phyloP scores from a whole-genome alignment of 129 eudicot genomes.

The Tanacetum coccineum region DNA sequence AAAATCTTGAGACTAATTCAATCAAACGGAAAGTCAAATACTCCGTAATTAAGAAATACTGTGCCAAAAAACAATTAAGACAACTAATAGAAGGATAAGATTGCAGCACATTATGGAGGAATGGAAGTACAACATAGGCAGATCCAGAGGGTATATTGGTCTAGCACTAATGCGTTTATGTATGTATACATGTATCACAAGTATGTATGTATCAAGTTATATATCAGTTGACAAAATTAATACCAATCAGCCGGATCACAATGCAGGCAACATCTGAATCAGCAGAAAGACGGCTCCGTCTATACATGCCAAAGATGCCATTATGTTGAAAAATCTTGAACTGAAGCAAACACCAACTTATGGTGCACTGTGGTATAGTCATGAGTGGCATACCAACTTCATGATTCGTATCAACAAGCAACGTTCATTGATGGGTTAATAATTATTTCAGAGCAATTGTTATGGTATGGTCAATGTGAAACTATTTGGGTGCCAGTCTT shows the following conservation, averaged over 20 bases:
- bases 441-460: conserved; percentile 11
- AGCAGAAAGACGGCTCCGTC: neutral
- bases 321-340: conserved; percentile 19
- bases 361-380: conserved; percentile 17
- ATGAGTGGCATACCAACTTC: conserved; percentile 11
- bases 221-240: neutral
- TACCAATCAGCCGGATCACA: conserved; percentile 9
- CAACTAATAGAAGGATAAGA: neutral
- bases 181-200: conserved; percentile 16
- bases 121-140: neutral
- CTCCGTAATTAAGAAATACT: no score
- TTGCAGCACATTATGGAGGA: neutral
- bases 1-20: no score
- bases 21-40: no score
- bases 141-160: conserved; percentile 7
- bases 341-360: conserved; percentile 11
- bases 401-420: conserved; percentile 17
- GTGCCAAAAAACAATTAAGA: neutral
- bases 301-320: conserved; percentile 15
- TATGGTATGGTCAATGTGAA: conserved; percentile 8
- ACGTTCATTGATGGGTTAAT: conserved; percentile 1
- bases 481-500: conserved; percentile 66
- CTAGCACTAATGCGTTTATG: conserved; percentile 9
- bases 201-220: conserved; percentile 5
- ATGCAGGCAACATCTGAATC: no score